Conservation (phyloP, 2,329 filamentous ascomycete species). For the Aspergillaceae sp. region DNA sequence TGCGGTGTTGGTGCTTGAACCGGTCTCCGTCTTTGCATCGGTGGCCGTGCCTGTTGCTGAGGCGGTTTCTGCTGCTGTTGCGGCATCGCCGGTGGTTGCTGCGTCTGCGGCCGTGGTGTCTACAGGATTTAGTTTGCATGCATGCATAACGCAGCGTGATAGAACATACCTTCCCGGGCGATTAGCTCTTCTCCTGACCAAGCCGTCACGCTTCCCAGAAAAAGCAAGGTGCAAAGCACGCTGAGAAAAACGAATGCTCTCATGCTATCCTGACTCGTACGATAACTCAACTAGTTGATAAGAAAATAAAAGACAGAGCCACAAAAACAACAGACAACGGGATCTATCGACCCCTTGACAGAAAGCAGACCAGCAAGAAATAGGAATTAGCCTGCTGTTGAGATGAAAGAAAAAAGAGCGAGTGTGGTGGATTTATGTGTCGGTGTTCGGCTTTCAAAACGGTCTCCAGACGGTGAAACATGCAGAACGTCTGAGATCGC, state of each 20-base stretch:
- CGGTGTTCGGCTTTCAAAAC: background rate
- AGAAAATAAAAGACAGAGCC: background rate
- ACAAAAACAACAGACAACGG: too few species aligned
- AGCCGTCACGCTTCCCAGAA: constrained; percentile 21
- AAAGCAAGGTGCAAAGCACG: constrained; percentile 22
- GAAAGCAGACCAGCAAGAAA: too few species aligned
- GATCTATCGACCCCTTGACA: too few species aligned
- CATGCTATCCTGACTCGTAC: constrained; percentile 16
- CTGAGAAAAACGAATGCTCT: constrained; percentile 21
- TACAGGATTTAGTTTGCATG: constrained; percentile 5
- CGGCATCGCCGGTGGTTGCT: constrained; percentile 9
- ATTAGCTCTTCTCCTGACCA: constrained; percentile 10
- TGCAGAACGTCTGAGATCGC: constrained; percentile 8
- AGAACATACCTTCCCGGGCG: too few species aligned
- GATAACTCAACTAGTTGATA: background rate
- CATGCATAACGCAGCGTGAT: too few species aligned
- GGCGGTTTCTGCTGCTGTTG: constrained; percentile 5
- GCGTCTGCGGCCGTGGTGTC: constrained; percentile 14
- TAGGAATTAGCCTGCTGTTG: background rate
- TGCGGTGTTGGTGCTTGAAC: constrained; percentile 10
- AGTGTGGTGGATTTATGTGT: background rate
- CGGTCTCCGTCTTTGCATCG: constrained; percentile 9
- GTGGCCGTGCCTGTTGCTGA: constrained; percentile 11
- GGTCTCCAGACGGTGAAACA: constrained; percentile 9
- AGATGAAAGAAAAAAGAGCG: background rate